phyloP scores from a whole-genome alignment of 495 filamentous ascomycete genomes.

The Cercophora sp. region DNA sequence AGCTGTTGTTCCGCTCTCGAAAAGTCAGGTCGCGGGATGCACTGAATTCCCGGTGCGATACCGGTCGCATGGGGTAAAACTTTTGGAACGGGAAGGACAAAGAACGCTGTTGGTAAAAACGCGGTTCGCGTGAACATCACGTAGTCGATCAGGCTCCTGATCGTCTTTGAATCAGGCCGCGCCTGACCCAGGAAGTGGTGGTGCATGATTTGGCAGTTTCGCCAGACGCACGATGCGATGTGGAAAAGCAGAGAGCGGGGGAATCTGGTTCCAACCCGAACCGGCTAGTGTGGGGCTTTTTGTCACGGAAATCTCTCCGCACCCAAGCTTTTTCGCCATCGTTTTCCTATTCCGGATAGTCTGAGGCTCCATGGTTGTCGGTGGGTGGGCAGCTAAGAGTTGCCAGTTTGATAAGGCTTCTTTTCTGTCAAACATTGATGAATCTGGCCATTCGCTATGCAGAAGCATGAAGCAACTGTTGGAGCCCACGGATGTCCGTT shows the following conservation, averaged over 20 bases:
- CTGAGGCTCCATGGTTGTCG: too few species aligned
- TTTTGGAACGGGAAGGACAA: slow-evolving; percentile 4
- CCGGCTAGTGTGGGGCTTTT: too few species aligned
- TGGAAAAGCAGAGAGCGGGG: too few species aligned
- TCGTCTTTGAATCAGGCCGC: slow-evolving; percentile 5
- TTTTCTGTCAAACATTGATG: background rate
- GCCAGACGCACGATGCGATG: background rate
- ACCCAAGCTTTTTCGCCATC: too few species aligned
- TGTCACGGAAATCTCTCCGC: too few species aligned
- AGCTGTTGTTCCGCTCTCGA: background rate
- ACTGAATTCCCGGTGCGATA: too few species aligned
- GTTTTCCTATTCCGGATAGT: too few species aligned
- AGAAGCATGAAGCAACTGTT: background rate
- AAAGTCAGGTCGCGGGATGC: slow-evolving; percentile 4
- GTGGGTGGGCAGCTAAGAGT: too few species aligned
- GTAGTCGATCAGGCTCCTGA: slow-evolving; percentile 11
- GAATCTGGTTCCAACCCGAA: too few species aligned
- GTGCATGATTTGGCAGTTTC: too few species aligned
- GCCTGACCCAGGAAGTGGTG: background rate
- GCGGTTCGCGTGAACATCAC: slow-evolving; percentile 6
- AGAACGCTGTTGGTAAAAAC: slow-evolving; percentile 2
- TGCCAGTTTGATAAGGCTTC: background rate
- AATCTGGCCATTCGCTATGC: background rate
- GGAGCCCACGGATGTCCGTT: background rate
- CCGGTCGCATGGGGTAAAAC: too few species aligned